Evolutionary conservation across 768 basidiomycete species (phyloP).

Genomic region (Trametes sanguinea): DNA sequence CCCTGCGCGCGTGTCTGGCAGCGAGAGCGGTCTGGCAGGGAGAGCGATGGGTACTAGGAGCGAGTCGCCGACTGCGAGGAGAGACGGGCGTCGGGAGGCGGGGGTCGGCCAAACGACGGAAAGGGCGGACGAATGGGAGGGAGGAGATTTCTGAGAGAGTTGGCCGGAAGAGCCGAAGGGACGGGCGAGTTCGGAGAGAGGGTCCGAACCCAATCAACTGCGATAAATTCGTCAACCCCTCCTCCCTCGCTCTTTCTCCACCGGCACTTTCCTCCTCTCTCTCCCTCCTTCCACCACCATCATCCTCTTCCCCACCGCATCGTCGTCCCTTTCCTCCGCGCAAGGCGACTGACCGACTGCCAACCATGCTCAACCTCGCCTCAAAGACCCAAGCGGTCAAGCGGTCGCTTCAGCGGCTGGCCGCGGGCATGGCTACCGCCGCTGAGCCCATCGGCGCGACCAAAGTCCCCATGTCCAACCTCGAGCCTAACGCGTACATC

Average conservation of each 20-base stretch:
- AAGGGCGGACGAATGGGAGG: slow-evolving; percentile 8
- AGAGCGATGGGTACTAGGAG: no score
- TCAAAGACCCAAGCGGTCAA: slow-evolving; percentile 28
- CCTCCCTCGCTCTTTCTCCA: not conserved
- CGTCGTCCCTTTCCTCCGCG: slow-evolving; percentile 21
- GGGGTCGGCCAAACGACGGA: no score
- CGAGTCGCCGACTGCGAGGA: no score
- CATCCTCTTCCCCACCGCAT: slow-evolving; percentile 21
- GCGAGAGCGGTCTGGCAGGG: not conserved
- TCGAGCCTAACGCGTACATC: slow-evolving; percentile 82
- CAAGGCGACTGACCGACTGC: slow-evolving; percentile 22
- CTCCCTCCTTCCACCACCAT: slow-evolving; percentile 24
- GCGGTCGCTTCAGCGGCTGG: slow-evolving; percentile 33
- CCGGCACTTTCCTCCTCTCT: slow-evolving; percentile 1
- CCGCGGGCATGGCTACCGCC: slow-evolving; percentile 76
- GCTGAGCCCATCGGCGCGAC: slow-evolving; percentile 80
- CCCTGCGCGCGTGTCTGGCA: not conserved
- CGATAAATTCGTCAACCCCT: slow-evolving; percentile 30
- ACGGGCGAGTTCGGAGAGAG: slow-evolving; percentile 25
- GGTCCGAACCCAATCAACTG: slow-evolving; percentile 32
- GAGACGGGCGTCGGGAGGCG: not conserved
- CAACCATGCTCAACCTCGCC: slow-evolving; percentile 35
- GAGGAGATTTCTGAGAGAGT: not conserved
- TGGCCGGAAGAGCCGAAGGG: slow-evolving; percentile 10
- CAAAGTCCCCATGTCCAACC: slow-evolving; percentile 85